phyloP scores from a whole-genome alignment of 2,329 filamentous ascomycete genomes.

The Metarhizium album region DNA sequence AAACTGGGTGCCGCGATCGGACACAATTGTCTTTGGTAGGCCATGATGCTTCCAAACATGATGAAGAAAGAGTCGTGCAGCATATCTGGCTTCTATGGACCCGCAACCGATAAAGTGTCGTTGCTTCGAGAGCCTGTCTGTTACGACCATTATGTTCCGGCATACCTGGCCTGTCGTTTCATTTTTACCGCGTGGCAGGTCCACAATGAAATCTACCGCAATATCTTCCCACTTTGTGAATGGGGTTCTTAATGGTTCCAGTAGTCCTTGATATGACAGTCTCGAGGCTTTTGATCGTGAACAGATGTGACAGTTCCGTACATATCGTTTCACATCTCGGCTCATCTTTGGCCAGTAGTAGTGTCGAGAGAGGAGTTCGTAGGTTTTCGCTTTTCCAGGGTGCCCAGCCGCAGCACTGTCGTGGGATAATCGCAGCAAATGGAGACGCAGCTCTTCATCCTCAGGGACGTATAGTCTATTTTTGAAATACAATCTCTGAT shows the following conservation, averaged over 20 bases:
- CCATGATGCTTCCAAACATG: background rate
- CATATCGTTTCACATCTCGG: background rate
- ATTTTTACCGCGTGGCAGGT: background rate
- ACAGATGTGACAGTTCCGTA: background rate
- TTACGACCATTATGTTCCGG: background rate
- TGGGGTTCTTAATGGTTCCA: background rate
- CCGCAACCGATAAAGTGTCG: background rate
- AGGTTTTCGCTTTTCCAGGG: background rate
- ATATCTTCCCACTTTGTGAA: background rate
- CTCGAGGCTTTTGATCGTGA: background rate
- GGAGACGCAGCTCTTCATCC: background rate
- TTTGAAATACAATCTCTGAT: background rate
- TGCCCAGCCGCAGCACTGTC: background rate
- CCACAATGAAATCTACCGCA: background rate
- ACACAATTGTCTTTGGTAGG: background rate
- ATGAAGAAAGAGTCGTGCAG: background rate
- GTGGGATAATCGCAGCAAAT: background rate
- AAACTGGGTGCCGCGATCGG: background rate
- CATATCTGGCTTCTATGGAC: background rate
- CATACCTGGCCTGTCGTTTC: no score
- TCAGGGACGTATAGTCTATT: background rate
- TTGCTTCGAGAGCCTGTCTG: background rate
- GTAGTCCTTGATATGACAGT: background rate
- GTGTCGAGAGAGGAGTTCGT: background rate
- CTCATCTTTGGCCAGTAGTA: background rate